phyloP scores from a whole-genome alignment of 2,329 filamentous ascomycete species.

The Cladosporium sp. region DNA sequence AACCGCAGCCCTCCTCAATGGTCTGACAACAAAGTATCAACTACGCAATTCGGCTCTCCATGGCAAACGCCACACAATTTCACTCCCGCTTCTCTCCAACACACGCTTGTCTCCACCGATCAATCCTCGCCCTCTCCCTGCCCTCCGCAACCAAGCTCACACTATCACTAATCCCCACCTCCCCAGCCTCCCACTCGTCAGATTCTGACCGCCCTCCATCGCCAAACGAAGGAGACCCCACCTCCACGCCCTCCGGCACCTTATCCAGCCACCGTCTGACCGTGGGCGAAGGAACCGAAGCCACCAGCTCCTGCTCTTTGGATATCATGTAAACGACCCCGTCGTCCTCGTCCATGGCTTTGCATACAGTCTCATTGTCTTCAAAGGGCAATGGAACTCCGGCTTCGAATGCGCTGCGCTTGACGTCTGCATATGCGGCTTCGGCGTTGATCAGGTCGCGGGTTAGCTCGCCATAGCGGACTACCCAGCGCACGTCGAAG shows the following conservation, averaged over 20 bases:
- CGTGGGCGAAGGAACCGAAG: slow-evolving; percentile 1
- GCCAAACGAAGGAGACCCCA: not conserved
- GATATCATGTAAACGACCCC: not conserved
- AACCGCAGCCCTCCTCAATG: not conserved
- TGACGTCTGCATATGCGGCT: slow-evolving; percentile 19
- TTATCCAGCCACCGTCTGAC: slow-evolving; percentile 7
- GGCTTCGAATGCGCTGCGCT: slow-evolving; percentile 18
- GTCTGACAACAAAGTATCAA: not conserved
- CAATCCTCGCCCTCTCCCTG: slow-evolving; percentile 22
- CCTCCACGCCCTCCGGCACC: slow-evolving; percentile 5
- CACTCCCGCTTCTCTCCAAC: not conserved
- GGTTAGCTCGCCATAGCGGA: slow-evolving; percentile 22
- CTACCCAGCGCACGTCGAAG: slow-evolving; percentile 22
- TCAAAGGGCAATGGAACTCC: slow-evolving; percentile 15
- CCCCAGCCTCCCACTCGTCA: slow-evolving; percentile 20
- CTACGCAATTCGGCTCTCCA: not conserved
- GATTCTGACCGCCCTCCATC: slow-evolving; percentile 1
- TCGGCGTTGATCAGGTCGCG: slow-evolving; percentile 25
- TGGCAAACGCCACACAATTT: not conserved
- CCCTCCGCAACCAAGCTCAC: slow-evolving; percentile 25
- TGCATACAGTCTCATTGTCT: slow-evolving; percentile 20
- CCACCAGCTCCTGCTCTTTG: slow-evolving; percentile 5
- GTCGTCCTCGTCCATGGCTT: not conserved
- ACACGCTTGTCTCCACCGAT: slow-evolving; percentile 23
- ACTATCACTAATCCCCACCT: slow-evolving; percentile 26